A percentile compares a stretch with the other conserved stretches of the same genome.
These are phyloP conservation scores for Zymoseptoria brevis DNA, from an alignment of 2,329 filamentous ascomycete genomes.

Conservation along the genomic window DNA sequence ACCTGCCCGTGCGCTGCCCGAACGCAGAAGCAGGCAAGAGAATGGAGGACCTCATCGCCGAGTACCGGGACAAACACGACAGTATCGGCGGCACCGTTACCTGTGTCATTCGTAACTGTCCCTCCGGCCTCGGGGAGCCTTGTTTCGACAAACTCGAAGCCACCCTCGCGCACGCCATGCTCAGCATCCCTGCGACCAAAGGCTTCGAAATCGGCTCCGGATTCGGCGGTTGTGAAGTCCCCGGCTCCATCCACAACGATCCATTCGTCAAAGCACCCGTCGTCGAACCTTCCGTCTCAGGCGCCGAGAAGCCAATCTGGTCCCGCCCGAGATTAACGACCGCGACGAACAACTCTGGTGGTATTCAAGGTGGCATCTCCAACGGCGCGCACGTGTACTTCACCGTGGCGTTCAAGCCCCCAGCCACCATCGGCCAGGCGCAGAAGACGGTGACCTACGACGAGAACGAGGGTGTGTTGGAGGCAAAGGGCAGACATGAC, in stretches of 20 bases:
- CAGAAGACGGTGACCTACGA: slow-evolving; percentile 79
- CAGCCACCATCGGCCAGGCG: slow-evolving; percentile 84
- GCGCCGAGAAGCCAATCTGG: slow-evolving; percentile 21
- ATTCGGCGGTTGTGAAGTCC: slow-evolving; percentile 77
- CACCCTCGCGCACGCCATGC: slow-evolving; percentile 82
- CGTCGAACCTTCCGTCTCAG: slow-evolving; percentile 37
- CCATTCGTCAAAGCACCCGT: slow-evolving; percentile 59
- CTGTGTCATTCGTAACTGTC: slow-evolving; percentile 81
- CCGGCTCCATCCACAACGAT: slow-evolving; percentile 88
- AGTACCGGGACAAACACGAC: slow-evolving; percentile 70
- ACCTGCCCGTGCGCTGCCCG: slow-evolving; percentile 82
- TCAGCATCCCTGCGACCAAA: slow-evolving; percentile 90
- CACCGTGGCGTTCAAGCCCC: slow-evolving; percentile 87
- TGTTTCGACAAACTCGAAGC: slow-evolving; percentile 95
- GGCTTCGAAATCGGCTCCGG: slow-evolving; percentile 93
- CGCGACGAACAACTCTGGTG: slow-evolving; percentile 89
- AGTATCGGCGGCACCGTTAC: slow-evolving; percentile 93
- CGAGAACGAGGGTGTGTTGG: slow-evolving; percentile 65
- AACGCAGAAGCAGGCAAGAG: slow-evolving; percentile 53
- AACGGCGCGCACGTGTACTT: slow-evolving; percentile 95
- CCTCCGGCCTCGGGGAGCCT: slow-evolving; percentile 82
- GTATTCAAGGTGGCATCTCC: slow-evolving; percentile 89
- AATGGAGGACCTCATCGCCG: slow-evolving; percentile 74
- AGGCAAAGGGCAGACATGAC: slow-evolving; percentile 90
- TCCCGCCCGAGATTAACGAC: slow-evolving; percentile 62